A percentile compares a stretch with the other conserved stretches of the same genome.
These are phyloP conservation scores for Trichoderma guizhouense DNA, from an alignment of 2,329 filamentous ascomycete species.

Conservation along the genomic window DNA sequence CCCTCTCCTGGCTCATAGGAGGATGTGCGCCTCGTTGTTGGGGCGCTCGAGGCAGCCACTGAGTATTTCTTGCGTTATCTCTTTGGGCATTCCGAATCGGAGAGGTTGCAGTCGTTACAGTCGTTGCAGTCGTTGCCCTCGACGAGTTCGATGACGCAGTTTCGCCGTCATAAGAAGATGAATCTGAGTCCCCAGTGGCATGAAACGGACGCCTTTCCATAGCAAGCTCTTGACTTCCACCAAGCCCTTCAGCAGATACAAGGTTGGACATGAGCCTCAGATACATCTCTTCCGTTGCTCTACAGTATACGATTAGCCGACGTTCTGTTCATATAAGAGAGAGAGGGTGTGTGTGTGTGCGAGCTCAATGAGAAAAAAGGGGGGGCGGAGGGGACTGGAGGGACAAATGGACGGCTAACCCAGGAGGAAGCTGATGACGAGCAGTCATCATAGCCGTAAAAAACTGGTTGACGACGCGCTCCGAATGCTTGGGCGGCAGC, in stretches of 20 bases:
- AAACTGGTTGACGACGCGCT: conserved; percentile 24
- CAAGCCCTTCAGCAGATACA: conserved; percentile 20
- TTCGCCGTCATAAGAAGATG: not conserved
- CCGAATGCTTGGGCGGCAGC: conserved; percentile 40
- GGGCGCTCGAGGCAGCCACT: conserved; percentile 2
- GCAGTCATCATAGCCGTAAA: conserved; percentile 34
- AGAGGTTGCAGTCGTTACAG: not conserved
- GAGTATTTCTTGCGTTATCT: not conserved
- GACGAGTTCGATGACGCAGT: not conserved
- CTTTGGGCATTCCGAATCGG: conserved; percentile 11
- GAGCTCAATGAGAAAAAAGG: not conserved
- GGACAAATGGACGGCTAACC: conserved; percentile 19
- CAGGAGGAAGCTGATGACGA: conserved; percentile 23
- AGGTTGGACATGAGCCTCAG: conserved; percentile 20
- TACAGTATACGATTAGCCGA: not conserved
- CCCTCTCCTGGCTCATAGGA: not conserved
- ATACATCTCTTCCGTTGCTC: conserved; percentile 24
- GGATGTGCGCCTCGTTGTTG: conserved; percentile 1
- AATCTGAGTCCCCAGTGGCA: conserved; percentile 11
- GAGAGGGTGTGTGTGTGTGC: not conserved
- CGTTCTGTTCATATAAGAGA: not conserved
- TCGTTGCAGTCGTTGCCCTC: not conserved
- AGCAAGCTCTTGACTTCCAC: conserved; percentile 16
- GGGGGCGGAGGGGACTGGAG: not conserved
- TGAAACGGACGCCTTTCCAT: conserved; percentile 29